Evolutionary conservation across 2,329 filamentous ascomycete species (phyloP).

Genomic region (Elsinoe fawcettii): DNA sequence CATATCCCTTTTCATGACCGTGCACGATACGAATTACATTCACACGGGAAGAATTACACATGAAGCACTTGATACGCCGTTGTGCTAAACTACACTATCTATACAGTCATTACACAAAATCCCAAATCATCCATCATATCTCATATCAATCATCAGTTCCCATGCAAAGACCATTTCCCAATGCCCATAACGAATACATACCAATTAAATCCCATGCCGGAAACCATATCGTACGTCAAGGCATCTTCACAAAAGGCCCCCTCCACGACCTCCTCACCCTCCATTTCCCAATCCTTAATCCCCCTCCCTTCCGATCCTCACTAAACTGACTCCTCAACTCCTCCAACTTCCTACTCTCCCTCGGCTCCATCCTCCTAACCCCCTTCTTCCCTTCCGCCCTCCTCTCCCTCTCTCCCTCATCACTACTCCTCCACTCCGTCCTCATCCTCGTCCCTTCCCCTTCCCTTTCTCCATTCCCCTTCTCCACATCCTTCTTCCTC

Average conservation of each 20-base stretch:
- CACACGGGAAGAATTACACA: neutral
- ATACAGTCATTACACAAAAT: neutral
- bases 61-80: neutral
- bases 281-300: neutral
- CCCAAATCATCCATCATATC: neutral
- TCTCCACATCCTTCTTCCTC: neutral
- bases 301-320: neutral
- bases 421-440: neutral
- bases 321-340: slow-evolving; percentile 10
- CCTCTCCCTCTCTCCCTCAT: neutral
- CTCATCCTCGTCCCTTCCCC: neutral
- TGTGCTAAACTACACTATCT: neutral
- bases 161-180: neutral
- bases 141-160: neutral
- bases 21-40: too few species aligned
- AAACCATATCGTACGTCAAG: neutral
- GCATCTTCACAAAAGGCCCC: neutral
- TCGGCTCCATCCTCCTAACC: neutral
- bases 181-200: too few species aligned
- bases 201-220: neutral
- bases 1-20: too few species aligned
- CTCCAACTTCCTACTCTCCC: slow-evolving; percentile 1
- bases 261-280: neutral
- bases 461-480: neutral
- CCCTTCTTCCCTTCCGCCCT: neutral